phyloP scores from a whole-genome alignment of 2,329 filamentous ascomycete species.

The Dothiorella sarmentorum region DNA sequence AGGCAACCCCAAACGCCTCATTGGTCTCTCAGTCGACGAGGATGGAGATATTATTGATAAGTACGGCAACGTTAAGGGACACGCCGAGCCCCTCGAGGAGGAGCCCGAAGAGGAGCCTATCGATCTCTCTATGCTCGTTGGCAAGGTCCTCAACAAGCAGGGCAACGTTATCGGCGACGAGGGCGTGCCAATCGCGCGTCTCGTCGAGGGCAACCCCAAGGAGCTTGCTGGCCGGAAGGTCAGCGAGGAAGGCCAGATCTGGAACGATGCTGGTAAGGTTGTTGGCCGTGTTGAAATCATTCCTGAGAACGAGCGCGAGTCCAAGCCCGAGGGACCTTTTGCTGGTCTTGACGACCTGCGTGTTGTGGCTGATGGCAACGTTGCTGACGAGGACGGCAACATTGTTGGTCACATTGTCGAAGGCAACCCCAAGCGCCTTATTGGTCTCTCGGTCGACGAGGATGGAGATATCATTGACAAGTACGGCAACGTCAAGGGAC shows the following conservation, averaged over 20 bases:
- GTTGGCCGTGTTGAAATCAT: constrained; percentile 67
- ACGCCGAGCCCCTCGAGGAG: constrained; percentile 55
- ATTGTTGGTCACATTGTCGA: constrained; percentile 54
- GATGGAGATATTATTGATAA: constrained; percentile 62
- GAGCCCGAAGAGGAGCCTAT: constrained; percentile 41
- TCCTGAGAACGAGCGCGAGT: constrained; percentile 59
- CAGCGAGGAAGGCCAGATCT: constrained; percentile 68
- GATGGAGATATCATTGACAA: constrained; percentile 62
- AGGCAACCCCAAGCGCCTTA: constrained; percentile 57
- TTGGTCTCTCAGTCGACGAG: constrained; percentile 58
- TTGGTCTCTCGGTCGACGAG: constrained; percentile 58
- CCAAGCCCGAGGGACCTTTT: constrained; percentile 50
- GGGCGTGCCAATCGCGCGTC: constrained; percentile 55
- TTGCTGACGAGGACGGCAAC: constrained; percentile 51
- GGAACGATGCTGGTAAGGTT: constrained; percentile 69
- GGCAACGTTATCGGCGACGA: constrained; percentile 50
- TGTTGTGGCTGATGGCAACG: constrained; percentile 47
- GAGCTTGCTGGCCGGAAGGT: constrained; percentile 65
- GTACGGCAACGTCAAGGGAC: constrained; percentile 59
- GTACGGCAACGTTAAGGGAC: constrained; percentile 59
- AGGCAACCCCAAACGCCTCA: constrained; percentile 57
- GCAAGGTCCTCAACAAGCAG: constrained; percentile 49
- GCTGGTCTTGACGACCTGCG: constrained; percentile 49
- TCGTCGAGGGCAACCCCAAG: constrained; percentile 64
- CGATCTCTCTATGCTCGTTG: constrained; percentile 46